Evolutionary conservation across 1,139 yeast species (phyloP).

Genomic region (Citeromyces hawaiiensis): DNA sequence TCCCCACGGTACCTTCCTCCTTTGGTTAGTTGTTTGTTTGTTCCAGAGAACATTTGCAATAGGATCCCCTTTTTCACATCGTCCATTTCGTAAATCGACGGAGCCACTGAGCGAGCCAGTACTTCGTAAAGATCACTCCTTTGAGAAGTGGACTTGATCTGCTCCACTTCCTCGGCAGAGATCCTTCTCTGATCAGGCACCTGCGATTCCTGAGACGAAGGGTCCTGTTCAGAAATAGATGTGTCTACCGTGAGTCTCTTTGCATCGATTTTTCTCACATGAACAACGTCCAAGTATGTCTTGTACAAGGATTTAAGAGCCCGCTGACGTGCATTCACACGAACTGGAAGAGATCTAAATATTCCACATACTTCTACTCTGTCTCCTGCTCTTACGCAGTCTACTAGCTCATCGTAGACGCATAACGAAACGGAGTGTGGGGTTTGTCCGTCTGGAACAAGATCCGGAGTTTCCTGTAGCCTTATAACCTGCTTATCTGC

Average conservation of each 20-base stretch:
- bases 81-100: conserved; percentile 89
- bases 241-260: conserved; percentile 73
- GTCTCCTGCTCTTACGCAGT: conserved; percentile 93
- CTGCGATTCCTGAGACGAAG: conserved; percentile 34
- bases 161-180: conserved; percentile 52
- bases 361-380: conserved; percentile 92
- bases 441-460: conserved; percentile 98
- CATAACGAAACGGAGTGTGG: conserved; percentile 93
- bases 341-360: conserved; percentile 83
- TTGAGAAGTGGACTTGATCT: conserved; percentile 45
- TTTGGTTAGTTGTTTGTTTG: conserved; percentile 75
- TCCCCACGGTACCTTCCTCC: conserved; percentile 98
- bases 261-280: conserved; percentile 74
- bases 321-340: conserved; percentile 77
- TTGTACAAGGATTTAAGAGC: conserved; percentile 76
- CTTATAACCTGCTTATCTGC: conserved; percentile 92
- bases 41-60: conserved; percentile 88
- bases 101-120: conserved; percentile 87
- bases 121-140: conserved; percentile 78
- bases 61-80: conserved; percentile 93
- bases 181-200: conserved; percentile 67
- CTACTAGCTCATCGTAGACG: conserved; percentile 93
- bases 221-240: conserved; percentile 52
- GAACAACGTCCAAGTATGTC: conserved; percentile 91
- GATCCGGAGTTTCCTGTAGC: conserved; percentile 93